Percentiles rank a stretch among this genome's conserved stretches.
phyloP scores from a whole-genome alignment of 208 protist species.

The Leishmania tarentolae region DNA sequence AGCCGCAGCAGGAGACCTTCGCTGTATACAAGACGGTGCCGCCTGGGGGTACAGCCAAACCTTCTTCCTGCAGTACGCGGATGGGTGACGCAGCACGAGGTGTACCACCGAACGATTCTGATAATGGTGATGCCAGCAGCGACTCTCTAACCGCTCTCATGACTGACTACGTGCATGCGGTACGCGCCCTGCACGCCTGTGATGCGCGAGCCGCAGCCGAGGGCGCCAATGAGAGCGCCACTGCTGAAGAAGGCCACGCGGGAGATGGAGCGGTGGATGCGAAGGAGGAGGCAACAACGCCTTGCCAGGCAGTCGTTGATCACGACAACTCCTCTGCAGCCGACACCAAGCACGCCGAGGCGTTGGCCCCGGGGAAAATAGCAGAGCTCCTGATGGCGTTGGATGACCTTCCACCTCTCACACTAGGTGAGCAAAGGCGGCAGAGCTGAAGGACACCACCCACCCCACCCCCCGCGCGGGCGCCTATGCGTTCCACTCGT shows the following conservation, averaged over 20 bases:
- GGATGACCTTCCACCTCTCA: slow-evolving; percentile 27
- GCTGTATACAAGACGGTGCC: slow-evolving; percentile 12
- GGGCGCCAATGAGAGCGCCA: neutral
- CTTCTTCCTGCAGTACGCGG: neutral
- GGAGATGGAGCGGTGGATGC: neutral
- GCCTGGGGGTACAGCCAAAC: neutral
- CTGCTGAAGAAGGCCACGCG: neutral
- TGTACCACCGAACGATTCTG: neutral
- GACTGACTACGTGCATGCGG: slow-evolving; percentile 34
- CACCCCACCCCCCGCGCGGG: too few relatives aligned
- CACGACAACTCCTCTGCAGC: neutral
- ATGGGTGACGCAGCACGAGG: neutral
- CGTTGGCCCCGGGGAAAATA: slow-evolving; percentile 4
- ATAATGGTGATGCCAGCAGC: neutral
- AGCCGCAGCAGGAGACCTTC: slow-evolving; percentile 36
- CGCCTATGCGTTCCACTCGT: neutral
- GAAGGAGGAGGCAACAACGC: neutral
- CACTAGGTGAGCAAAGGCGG: neutral
- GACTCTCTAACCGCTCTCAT: slow-evolving; percentile 43
- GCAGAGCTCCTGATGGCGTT: slow-evolving; percentile 18
- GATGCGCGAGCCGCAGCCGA: neutral
- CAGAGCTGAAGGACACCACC: neutral
- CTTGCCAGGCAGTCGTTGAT: neutral
- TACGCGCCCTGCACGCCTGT: slow-evolving; percentile 23
- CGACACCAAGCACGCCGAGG: neutral